Conservation (phyloP, 441 rosid genomes). For the Bruguiera hainesii region DNA sequence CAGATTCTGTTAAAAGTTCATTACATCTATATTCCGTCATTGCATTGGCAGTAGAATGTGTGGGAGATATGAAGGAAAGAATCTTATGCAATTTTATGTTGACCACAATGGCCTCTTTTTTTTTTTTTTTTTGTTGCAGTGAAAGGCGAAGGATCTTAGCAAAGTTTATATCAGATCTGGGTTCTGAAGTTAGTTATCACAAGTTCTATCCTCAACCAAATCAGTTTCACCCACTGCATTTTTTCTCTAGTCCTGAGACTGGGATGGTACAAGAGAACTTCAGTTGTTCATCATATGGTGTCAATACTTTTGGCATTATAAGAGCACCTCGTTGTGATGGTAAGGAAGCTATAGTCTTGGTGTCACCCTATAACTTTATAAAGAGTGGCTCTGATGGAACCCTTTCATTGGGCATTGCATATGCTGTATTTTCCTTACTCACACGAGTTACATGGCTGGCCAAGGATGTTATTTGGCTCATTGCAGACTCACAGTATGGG, state of each 20-base stretch:
- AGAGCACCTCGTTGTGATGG: conserved; percentile 97
- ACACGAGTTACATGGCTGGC: conserved; percentile 84
- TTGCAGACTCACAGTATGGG: conserved; percentile 83
- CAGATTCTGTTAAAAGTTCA: too few species aligned
- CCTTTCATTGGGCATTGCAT: conserved; percentile 64
- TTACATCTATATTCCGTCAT: neutral
- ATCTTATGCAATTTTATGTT: conserved; percentile 10
- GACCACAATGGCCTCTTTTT: conserved; percentile 1
- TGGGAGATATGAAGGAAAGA: neutral
- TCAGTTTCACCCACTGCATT: conserved; percentile 72
- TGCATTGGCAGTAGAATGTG: neutral
- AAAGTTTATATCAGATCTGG: conserved; percentile 58
- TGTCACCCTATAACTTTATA: conserved; percentile 65
- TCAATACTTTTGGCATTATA: conserved; percentile 69
- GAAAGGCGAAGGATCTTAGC: conserved; percentile 63
- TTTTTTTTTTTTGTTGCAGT: conserved; percentile 23
- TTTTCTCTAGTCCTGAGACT: conserved; percentile 70
- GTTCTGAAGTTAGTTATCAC: conserved; percentile 84
- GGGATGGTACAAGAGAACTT: conserved; percentile 36
- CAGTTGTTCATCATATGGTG: conserved; percentile 55
- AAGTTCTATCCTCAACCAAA: conserved; percentile 54
- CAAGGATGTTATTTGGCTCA: conserved; percentile 85
- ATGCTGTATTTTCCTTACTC: conserved; percentile 78
- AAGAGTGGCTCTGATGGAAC: conserved; percentile 46
- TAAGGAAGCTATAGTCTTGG: conserved; percentile 89